Conservation (phyloP, 1,139 yeast species). For the Candida sanyaensis region DNA sequence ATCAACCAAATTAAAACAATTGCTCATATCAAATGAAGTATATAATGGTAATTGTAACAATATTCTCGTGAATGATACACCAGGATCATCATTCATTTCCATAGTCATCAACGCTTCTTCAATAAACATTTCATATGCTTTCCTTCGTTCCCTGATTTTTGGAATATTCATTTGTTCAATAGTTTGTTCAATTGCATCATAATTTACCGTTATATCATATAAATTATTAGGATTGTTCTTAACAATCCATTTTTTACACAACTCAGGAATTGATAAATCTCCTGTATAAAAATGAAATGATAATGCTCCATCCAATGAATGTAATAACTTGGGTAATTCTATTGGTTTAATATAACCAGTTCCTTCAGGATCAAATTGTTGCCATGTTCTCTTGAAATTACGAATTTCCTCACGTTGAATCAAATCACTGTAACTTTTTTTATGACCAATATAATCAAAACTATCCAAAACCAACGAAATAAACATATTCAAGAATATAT, state of each 20-base stretch:
- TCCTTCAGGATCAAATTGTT: conserved; percentile 73
- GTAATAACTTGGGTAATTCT: conserved; percentile 61
- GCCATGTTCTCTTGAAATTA: conserved; percentile 76
- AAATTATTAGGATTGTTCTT: conserved; percentile 51
- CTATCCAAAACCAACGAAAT: conserved; percentile 89
- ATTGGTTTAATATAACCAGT: conserved; percentile 66
- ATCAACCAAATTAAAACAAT: conserved; percentile 72
- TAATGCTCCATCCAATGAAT: conserved; percentile 69
- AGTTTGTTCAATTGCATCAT: conserved; percentile 30
- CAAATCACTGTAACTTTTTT: conserved; percentile 37
- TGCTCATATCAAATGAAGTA: conserved; percentile 67
- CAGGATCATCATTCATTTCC: conserved; percentile 57
- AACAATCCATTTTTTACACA: conserved; percentile 54
- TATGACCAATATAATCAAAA: conserved; percentile 78
- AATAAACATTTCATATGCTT: conserved; percentile 56
- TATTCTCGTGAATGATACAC: conserved; percentile 68
- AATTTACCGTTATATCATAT: conserved; percentile 52
- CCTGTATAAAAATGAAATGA: conserved; percentile 70
- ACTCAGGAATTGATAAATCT: conserved; percentile 48
- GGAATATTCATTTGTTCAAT: conserved; percentile 52
- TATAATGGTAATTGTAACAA: conserved; percentile 74
- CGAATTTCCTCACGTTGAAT: conserved; percentile 76
- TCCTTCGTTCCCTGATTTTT: conserved; percentile 55
- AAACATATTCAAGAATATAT: conserved; percentile 88
- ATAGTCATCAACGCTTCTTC: conserved; percentile 61